Percentiles rank a stretch among this genome's conserved stretches.
phyloP scores from a whole-genome alignment of 2,329 filamentous ascomycete species.

The Venturia effusa region DNA sequence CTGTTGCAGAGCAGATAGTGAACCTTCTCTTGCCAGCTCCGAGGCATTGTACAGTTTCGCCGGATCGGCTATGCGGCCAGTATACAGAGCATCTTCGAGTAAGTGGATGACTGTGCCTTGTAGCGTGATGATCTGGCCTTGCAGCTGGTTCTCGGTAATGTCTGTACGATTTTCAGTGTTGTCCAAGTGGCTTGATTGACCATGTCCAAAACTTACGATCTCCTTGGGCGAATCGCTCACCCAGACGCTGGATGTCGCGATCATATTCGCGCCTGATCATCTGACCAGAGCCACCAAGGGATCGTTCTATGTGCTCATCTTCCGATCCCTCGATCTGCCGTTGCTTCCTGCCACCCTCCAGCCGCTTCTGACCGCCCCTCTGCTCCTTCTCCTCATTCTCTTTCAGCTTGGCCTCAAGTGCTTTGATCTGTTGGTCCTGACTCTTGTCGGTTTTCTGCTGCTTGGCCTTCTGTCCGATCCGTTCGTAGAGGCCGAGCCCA shows the following conservation, averaged over 20 bases:
- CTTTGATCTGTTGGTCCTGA: slow-evolving; percentile 25
- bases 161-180: slow-evolving; percentile 19
- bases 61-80: slow-evolving; percentile 29
- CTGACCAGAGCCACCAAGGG: slow-evolving; percentile 22
- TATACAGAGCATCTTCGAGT: slow-evolving; percentile 32
- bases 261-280: slow-evolving; percentile 28
- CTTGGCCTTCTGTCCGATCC: slow-evolving; percentile 25
- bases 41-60: slow-evolving; percentile 30
- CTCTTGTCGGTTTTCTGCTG: slow-evolving; percentile 26
- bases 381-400: slow-evolving; percentile 19
- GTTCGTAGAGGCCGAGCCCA: slow-evolving; percentile 33
- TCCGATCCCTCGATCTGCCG: slow-evolving; percentile 9
- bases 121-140: slow-evolving; percentile 31
- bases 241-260: slow-evolving; percentile 25
- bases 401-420: slow-evolving; percentile 22
- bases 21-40: slow-evolving; percentile 30
- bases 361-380: slow-evolving; percentile 15
- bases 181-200: neutral
- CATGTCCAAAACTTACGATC: slow-evolving; percentile 23
- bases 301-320: slow-evolving; percentile 22
- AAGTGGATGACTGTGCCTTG: slow-evolving; percentile 34
- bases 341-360: slow-evolving; percentile 7
- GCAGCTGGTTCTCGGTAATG: slow-evolving; percentile 31
- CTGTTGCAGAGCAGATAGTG: slow-evolving; percentile 26
- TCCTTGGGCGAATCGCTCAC: slow-evolving; percentile 26